Percentiles rank a stretch among this genome's conserved stretches.
phyloP scores from a whole-genome alignment of 106 monocot genomes.

The Apostasia shenzhenica region DNA sequence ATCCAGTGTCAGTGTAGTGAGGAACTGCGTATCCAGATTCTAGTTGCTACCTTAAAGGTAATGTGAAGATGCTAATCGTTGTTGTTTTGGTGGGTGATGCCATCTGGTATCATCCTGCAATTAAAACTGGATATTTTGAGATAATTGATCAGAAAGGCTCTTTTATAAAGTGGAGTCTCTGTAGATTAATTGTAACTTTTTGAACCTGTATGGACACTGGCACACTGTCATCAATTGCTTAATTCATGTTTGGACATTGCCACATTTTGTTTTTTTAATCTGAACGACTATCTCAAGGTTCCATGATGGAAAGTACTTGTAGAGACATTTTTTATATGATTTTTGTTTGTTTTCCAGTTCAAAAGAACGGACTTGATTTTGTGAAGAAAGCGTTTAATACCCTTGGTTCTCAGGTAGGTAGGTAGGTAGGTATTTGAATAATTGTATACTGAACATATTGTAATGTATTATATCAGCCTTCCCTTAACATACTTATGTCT shows the following conservation, averaged over 20 bases:
- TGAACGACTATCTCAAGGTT: too few relatives aligned
- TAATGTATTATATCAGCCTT: background rate
- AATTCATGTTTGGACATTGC: background rate
- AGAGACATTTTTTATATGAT: background rate
- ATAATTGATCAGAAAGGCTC: too few relatives aligned
- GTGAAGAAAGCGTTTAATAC: constrained; percentile 25
- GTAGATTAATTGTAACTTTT: background rate
- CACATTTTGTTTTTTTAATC: background rate
- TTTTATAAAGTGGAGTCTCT: too few relatives aligned
- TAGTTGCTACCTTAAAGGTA: too few relatives aligned
- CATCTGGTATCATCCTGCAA: too few relatives aligned
- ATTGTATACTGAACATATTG: background rate
- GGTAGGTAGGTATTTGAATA: constrained; percentile 21
- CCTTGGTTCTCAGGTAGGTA: constrained; percentile 21
- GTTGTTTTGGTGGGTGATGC: too few relatives aligned
- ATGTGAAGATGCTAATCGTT: too few relatives aligned
- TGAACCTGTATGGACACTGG: background rate
- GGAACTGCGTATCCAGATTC: too few relatives aligned
- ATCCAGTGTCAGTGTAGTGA: too few relatives aligned
- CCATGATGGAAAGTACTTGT: too few relatives aligned
- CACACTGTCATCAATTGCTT: background rate
- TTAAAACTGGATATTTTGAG: too few relatives aligned
- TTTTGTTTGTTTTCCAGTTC: background rate
- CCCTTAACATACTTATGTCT: background rate
- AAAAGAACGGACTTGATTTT: constrained; percentile 9